Conservation (phyloP, 176 grass and related monocot genomes). For the Carex myosuroides region DNA sequence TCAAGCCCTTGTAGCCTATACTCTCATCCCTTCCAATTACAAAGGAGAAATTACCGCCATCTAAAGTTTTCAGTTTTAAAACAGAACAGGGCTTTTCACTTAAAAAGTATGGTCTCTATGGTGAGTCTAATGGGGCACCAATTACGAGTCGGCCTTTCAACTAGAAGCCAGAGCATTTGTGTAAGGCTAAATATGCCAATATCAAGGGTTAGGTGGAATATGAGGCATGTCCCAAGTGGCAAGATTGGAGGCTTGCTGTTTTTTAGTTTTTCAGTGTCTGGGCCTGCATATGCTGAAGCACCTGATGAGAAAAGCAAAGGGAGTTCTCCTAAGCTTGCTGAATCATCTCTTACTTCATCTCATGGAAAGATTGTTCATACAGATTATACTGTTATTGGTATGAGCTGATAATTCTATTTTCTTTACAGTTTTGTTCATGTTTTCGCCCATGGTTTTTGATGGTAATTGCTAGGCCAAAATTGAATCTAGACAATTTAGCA, state of each 20-base stretch:
- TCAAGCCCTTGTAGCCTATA: constrained; percentile 30
- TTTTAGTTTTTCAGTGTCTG: constrained; percentile 56
- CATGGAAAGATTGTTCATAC: constrained; percentile 77
- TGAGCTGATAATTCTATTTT: not conserved
- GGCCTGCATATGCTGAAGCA: constrained; percentile 43
- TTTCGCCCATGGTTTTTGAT: not conserved
- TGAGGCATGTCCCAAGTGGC: constrained; percentile 28
- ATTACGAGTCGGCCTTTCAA: constrained; percentile 45
- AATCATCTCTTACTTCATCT: constrained; percentile 32
- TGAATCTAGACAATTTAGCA: not conserved
- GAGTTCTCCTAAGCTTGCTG: constrained; percentile 3
- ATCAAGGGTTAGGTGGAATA: constrained; percentile 52
- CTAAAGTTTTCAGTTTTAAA: constrained; percentile 22
- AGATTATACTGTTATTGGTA: constrained; percentile 89
- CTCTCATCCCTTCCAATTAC: constrained; percentile 29
- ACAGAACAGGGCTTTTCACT: constrained; percentile 26
- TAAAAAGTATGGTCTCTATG: constrained; percentile 36
- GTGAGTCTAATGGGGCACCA: constrained; percentile 47
- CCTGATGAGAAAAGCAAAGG: constrained; percentile 29
- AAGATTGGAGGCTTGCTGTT: constrained; percentile 57
- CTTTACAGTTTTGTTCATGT: not conserved
- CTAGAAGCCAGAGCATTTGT: constrained; percentile 40
- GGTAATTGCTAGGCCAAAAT: not conserved
- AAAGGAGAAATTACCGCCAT: constrained; percentile 19
- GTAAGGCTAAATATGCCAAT: constrained; percentile 40